Conservation (phyloP, 148 eudicot genomes). For the Dianthus caryophyllus region DNA sequence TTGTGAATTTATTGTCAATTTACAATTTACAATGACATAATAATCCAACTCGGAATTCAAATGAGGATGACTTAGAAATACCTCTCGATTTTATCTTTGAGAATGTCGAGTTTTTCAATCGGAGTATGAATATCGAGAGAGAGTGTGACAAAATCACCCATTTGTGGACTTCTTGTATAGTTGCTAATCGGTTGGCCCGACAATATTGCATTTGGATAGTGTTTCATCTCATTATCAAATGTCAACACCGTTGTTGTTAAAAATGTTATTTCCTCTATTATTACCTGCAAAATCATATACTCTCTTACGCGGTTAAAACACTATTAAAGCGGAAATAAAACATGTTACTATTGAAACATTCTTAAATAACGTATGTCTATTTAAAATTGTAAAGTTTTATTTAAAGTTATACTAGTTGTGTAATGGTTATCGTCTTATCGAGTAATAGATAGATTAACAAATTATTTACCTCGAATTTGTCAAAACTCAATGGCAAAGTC, state of each 20-base stretch:
- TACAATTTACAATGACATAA: too few species aligned
- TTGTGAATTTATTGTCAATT: too few species aligned
- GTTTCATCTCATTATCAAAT: conserved; percentile 19
- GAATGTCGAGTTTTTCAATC: not conserved
- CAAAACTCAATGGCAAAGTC: too few species aligned
- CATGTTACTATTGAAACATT: too few species aligned
- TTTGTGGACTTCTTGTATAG: conserved; percentile 22
- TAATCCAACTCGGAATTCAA: not conserved
- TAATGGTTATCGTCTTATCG: too few species aligned
- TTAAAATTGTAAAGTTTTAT: too few species aligned
- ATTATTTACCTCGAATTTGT: too few species aligned
- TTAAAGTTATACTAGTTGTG: too few species aligned
- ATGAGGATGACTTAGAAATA: not conserved
- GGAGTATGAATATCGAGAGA: not conserved
- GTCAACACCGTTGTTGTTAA: conserved; percentile 20
- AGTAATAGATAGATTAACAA: too few species aligned
- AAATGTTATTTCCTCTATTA: conserved; percentile 12
- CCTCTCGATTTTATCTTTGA: not conserved
- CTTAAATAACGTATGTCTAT: too few species aligned
- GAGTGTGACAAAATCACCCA: conserved; percentile 20
- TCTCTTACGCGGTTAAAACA: not conserved
- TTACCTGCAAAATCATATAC: conserved; percentile 16
- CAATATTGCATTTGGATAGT: conserved; percentile 19
- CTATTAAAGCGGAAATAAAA: too few species aligned
- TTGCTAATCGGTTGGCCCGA: conserved; percentile 12